Evolutionary conservation across 768 basidiomycete genomes (phyloP).

Genomic region (Leccinum sublutescens): DNA sequence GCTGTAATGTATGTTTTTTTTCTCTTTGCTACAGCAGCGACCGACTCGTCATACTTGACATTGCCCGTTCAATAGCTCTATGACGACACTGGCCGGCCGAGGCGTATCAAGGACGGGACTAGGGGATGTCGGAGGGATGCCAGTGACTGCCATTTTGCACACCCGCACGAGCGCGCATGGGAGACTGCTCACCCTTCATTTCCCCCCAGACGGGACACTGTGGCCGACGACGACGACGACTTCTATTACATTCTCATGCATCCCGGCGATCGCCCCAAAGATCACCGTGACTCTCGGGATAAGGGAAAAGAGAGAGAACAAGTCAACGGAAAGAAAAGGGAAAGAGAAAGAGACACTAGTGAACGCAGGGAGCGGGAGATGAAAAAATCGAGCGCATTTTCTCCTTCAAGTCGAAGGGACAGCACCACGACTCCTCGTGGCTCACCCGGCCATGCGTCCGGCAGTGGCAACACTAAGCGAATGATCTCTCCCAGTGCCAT

Average conservation of each 20-base stretch:
- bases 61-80: slow-evolving; percentile 19
- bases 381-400: slow-evolving; percentile 11
- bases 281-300: slow-evolving; percentile 9
- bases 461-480: slow-evolving; percentile 12
- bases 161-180: slow-evolving; percentile 36
- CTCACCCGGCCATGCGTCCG: slow-evolving; percentile 14
- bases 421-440: slow-evolving; percentile 11
- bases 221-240: slow-evolving; percentile 23
- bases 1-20: slow-evolving; percentile 30
- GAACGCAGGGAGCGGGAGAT: background rate
- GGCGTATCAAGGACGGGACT: slow-evolving; percentile 19
- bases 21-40: background rate
- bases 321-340: background rate
- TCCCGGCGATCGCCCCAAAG: slow-evolving; percentile 7
- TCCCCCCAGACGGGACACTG: slow-evolving; percentile 21
- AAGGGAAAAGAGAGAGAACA: slow-evolving; percentile 5
- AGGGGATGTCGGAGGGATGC: slow-evolving; percentile 24
- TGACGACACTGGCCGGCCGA: slow-evolving; percentile 29
- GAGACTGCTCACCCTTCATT: slow-evolving; percentile 24
- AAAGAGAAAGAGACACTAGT: background rate
- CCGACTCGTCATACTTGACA: slow-evolving; percentile 6
- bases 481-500: slow-evolving; percentile 23
- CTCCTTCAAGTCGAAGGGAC: slow-evolving; percentile 18
- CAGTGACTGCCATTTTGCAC: slow-evolving; percentile 28
- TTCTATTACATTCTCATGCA: slow-evolving; percentile 22